phyloP scores from a whole-genome alignment of 164 flowering plant species.

The Akebia trifoliata region DNA sequence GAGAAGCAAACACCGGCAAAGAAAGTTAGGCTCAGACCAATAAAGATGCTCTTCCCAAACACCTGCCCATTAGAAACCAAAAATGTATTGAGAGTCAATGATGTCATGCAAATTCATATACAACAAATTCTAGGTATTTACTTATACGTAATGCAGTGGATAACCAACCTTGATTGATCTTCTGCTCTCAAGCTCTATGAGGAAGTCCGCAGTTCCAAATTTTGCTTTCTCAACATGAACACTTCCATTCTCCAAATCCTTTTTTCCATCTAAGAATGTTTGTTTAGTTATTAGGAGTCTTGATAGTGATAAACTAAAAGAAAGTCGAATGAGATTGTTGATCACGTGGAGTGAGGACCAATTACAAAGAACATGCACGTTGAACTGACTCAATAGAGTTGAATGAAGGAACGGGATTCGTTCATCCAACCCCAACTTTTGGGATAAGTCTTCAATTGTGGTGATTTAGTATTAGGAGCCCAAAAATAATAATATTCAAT shows the following conservation, averaged over 20 bases:
- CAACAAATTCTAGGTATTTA: no score
- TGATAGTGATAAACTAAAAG: no score
- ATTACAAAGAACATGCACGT: no score
- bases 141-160: not conserved
- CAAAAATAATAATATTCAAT: not conserved
- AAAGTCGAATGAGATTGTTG: no score
- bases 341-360: no score
- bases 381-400: not conserved
- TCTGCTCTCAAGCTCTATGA: slow-evolving; percentile 62
- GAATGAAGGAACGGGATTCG: no score
- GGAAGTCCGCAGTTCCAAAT: slow-evolving; percentile 65
- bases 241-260: slow-evolving; percentile 35
- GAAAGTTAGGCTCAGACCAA: slow-evolving; percentile 55
- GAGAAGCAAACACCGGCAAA: slow-evolving; percentile 78
- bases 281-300: no score
- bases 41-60: slow-evolving; percentile 52
- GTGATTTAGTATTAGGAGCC: not conserved
- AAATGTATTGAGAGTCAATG: no score
- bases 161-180: slow-evolving; percentile 70
- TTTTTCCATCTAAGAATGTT: slow-evolving; percentile 18
- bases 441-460: no score
- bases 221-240: slow-evolving; percentile 33
- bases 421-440: no score
- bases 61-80: slow-evolving; percentile 34
- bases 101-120: no score